Base-by-base conservation (phyloP, 1,284 basidiomycete species). In the Violaceomyces palustris region DNA sequence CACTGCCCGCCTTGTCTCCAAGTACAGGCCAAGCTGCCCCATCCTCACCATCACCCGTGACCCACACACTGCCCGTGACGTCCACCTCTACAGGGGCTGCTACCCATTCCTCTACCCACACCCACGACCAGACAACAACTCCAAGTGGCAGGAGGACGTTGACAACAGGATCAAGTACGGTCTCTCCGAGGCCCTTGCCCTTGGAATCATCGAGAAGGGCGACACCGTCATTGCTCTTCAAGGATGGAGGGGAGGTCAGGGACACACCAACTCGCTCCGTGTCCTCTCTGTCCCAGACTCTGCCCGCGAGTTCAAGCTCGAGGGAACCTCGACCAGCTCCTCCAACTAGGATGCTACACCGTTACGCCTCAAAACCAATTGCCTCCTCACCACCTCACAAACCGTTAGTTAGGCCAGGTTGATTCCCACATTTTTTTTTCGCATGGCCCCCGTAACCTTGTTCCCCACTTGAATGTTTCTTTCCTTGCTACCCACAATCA, bases 91-190 rank as follows among this genome's bases (percentile, higher is more conserved):
- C 79, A 85, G 94, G 61, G 94, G 91, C 56, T 89, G 87, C 77
- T 98, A 98, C 77, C 92, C 93, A 25, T 90, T 96, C 82, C 87
- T 84, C 83, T 99, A 97, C 80, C 80, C 86, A 29, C 88, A 94
- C 78, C 85, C 90, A 18, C 82, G 92, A 49, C 91, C 91, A 41
- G 82, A 93, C 62, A 61, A 59, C 60, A 79, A 80, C 42, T 82
- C 87, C 71, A 90, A 92, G 75, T 99, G 94, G 94, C 94, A 98
- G 80, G 89, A 83, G 45, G 94, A 99, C 75, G 93, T 96, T 41
- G 72, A 75, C 69, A 75, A 74, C 74, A 67, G 74, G 49, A 74
- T 77, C 68, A 67, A 75, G 44, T 97, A 85, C 71, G 94, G 92
- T 59, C 81, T 98, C 74, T 82, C 84, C 74, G 85, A 80, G 73